These are phyloP conservation scores for Tolypocladium pustulatum DNA, from an alignment of 2,329 filamentous ascomycete species.

Conservation along the genomic window DNA sequence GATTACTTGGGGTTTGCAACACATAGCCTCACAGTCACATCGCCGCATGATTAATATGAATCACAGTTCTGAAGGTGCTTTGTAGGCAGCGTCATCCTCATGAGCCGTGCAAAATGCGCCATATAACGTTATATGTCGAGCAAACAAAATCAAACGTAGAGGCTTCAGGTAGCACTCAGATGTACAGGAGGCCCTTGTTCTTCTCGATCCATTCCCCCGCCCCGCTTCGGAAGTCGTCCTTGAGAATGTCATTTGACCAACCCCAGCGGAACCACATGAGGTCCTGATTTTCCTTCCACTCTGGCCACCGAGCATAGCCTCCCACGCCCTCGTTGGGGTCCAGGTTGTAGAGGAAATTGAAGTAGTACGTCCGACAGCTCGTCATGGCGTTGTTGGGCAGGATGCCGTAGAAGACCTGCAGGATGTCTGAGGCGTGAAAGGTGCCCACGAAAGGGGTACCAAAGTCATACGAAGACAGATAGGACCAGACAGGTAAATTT, in stretches of 20 bases:
- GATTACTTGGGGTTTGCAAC: not conserved
- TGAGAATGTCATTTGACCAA: slow-evolving; percentile 17
- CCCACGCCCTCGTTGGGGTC: slow-evolving; percentile 53
- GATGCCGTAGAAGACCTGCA: slow-evolving; percentile 59
- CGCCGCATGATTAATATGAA: too few relatives aligned
- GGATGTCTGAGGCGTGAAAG: slow-evolving; percentile 60
- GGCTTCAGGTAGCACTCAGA: slow-evolving; percentile 7
- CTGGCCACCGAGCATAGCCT: slow-evolving; percentile 28
- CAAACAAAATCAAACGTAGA: not conserved
- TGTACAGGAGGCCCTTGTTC: slow-evolving; percentile 12
- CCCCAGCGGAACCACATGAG: slow-evolving; percentile 36
- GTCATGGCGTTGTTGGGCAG: slow-evolving; percentile 49
- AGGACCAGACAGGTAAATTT: slow-evolving; percentile 60
- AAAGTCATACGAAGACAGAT: slow-evolving; percentile 62
- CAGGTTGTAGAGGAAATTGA: slow-evolving; percentile 58
- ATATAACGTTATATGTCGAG: not conserved
- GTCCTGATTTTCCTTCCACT: slow-evolving; percentile 31
- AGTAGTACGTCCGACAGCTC: slow-evolving; percentile 58
- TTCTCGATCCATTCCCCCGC: slow-evolving; percentile 15
- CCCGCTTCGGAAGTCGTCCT: slow-evolving; percentile 26
- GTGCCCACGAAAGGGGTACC: slow-evolving; percentile 65
- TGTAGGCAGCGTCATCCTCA: not conserved
- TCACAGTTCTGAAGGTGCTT: not conserved
- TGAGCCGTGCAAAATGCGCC: too few relatives aligned
- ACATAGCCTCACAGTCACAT: too few relatives aligned